phyloP scores from a whole-genome alignment of 169 alveolate species.

The Plasmodium vivax region DNA sequence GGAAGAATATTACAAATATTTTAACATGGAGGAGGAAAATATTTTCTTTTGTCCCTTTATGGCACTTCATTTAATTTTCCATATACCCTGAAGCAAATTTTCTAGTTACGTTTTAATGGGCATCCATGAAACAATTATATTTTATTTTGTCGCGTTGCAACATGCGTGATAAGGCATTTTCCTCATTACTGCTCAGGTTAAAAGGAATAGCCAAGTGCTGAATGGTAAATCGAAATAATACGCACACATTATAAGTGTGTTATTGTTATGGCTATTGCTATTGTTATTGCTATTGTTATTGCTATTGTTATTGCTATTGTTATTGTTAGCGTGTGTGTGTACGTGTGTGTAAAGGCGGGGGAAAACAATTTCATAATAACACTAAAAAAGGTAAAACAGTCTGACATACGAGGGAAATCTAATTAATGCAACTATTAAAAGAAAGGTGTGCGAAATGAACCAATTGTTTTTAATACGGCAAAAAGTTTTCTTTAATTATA shows the following conservation, averaged over 20 bases:
- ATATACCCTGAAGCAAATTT: neutral
- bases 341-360: neutral
- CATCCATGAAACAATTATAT: neutral
- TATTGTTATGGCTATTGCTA: too few species aligned
- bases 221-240: neutral
- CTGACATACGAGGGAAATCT: neutral
- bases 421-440: neutral
- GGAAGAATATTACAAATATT: neutral
- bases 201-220: neutral
- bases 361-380: neutral
- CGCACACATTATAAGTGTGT: neutral
- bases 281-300: too few species aligned
- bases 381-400: neutral
- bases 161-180: neutral
- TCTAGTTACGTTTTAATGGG: neutral
- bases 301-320: too few species aligned
- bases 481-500: neutral
- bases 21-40: neutral
- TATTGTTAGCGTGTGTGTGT: neutral
- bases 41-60: slow-evolving; percentile 3
- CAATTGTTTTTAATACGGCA: neutral
- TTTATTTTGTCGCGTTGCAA: neutral
- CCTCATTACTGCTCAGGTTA: neutral
- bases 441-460: neutral
- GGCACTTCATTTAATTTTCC: slow-evolving; percentile 15